Conservation (phyloP, 2,329 filamentous ascomycete genomes). For the Stachybotrys chlorohalonatus region DNA sequence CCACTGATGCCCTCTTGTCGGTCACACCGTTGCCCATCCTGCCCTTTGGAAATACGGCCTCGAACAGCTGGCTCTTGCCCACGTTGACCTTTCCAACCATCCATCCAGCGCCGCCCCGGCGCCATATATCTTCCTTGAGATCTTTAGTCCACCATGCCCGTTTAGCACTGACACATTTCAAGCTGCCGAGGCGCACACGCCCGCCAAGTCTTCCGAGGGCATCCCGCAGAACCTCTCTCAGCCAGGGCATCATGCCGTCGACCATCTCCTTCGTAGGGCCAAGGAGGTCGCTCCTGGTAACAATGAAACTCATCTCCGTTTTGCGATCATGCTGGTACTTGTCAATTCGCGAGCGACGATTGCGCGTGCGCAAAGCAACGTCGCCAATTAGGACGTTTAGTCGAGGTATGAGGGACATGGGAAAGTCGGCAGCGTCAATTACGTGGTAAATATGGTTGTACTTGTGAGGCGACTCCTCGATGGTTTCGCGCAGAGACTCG, state of each 20-base stretch:
- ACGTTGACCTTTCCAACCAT: slow-evolving; percentile 98
- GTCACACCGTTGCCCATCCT: slow-evolving; percentile 29
- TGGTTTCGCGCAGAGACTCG: slow-evolving; percentile 71
- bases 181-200: slow-evolving; percentile 76
- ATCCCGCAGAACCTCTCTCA: slow-evolving; percentile 67
- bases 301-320: slow-evolving; percentile 80
- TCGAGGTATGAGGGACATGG: slow-evolving; percentile 79
- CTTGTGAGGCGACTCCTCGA: slow-evolving; percentile 80
- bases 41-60: slow-evolving; percentile 76
- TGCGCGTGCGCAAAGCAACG: slow-evolving; percentile 67
- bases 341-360: slow-evolving; percentile 62
- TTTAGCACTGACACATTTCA: slow-evolving; percentile 78
- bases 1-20: slow-evolving; percentile 3
- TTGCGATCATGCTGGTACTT: slow-evolving; percentile 59
- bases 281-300: slow-evolving; percentile 80
- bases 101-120: slow-evolving; percentile 80
- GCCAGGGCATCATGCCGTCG: slow-evolving; percentile 76
- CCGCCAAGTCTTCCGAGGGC: slow-evolving; percentile 59
- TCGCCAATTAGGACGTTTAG: slow-evolving; percentile 63
- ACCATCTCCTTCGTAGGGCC: slow-evolving; percentile 78
- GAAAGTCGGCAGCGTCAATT: slow-evolving; percentile 91
- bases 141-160: slow-evolving; percentile 84
- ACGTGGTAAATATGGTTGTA: slow-evolving; percentile 94
- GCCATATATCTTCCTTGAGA: slow-evolving; percentile 78
- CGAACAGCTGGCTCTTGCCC: slow-evolving; percentile 88